Percentiles rank a stretch among this genome's conserved stretches.
phyloP scores from a whole-genome alignment of 345 rosid genomes.

The Turnera subulata region DNA sequence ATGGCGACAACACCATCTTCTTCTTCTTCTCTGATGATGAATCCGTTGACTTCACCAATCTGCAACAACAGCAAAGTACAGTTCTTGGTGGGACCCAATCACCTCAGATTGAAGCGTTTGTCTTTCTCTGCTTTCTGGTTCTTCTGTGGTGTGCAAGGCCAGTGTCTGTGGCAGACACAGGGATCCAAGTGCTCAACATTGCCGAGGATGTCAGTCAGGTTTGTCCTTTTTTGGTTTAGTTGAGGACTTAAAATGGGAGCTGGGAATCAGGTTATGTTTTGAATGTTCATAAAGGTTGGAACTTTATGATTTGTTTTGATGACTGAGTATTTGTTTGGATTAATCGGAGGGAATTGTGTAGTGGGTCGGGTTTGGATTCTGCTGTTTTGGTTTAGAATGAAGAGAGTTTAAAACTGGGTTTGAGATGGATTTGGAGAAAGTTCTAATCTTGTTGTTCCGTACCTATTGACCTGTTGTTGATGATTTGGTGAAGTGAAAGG shows the following conservation, averaged over 20 bases:
- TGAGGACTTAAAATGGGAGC: too few species aligned
- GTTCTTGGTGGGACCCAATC: conserved; percentile 11
- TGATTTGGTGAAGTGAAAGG: too few species aligned
- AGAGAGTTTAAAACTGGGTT: not conserved
- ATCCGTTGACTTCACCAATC: conserved; percentile 40
- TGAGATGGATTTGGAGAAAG: too few species aligned
- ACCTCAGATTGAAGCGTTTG: conserved; percentile 8
- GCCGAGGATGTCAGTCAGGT: conserved; percentile 84
- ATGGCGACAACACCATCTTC: conserved; percentile 29
- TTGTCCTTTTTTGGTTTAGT: conserved; percentile 2
- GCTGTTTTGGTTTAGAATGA: conserved; percentile 1
- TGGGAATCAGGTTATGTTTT: not conserved
- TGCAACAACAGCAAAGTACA: conserved; percentile 21
- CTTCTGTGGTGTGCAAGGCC: conserved; percentile 64
- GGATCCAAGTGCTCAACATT: conserved; percentile 70
- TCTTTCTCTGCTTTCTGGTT: conserved; percentile 20
- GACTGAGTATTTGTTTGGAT: not conserved
- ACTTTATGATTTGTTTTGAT: not conserved
- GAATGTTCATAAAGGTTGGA: too few species aligned
- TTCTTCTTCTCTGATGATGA: conserved; percentile 33
- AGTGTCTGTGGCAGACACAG: conserved; percentile 45
- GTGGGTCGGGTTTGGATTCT: too few species aligned
- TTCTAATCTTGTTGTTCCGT: too few species aligned
- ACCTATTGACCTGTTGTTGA: too few species aligned
- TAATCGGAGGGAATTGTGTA: conserved; percentile 1